These are phyloP conservation scores for Tetracladium setigerum DNA, from an alignment of 495 filamentous ascomycete species.

Conservation along the genomic window DNA sequence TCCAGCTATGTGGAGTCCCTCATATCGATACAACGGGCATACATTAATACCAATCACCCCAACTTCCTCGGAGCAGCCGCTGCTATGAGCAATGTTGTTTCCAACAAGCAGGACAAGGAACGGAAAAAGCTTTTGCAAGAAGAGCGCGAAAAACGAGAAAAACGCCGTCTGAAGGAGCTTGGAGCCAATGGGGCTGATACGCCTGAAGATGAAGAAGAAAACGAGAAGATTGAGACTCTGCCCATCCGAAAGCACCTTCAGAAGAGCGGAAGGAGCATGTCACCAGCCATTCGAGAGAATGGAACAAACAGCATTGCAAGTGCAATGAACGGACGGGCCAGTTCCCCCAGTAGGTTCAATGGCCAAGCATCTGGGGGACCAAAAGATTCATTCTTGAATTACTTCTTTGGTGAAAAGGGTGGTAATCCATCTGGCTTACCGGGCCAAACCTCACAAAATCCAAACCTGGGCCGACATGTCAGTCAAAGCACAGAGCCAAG, in stretches of 20 bases:
- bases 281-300: conserved; percentile 63
- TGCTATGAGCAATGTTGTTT: conserved; percentile 96
- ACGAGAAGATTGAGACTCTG: conserved; percentile 42
- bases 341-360: conserved; percentile 55
- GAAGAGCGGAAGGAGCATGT: conserved; percentile 68
- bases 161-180: conserved; percentile 71
- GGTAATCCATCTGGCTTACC: conserved; percentile 26
- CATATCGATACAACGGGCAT: conserved; percentile 94
- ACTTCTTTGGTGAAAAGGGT: conserved; percentile 96
- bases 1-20: conserved; percentile 90
- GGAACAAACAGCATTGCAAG: conserved; percentile 41
- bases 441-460: conserved; percentile 25
- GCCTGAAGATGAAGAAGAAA: conserved; percentile 68
- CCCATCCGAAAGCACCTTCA: conserved; percentile 50
- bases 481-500: conserved; percentile 70
- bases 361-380: conserved; percentile 39
- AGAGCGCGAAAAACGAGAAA: conserved; percentile 76
- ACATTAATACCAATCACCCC: conserved; percentile 99
- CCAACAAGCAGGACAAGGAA: conserved; percentile 88
- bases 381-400: conserved; percentile 90
- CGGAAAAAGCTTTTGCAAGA: conserved; percentile 71
- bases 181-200: conserved; percentile 68
- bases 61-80: conserved; percentile 97
- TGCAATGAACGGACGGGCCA: conserved; percentile 61
- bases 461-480: conserved; percentile 49